Base-by-base conservation (phyloP, 345 rosid genomes). In the Eucalyptus sp. region DNA sequence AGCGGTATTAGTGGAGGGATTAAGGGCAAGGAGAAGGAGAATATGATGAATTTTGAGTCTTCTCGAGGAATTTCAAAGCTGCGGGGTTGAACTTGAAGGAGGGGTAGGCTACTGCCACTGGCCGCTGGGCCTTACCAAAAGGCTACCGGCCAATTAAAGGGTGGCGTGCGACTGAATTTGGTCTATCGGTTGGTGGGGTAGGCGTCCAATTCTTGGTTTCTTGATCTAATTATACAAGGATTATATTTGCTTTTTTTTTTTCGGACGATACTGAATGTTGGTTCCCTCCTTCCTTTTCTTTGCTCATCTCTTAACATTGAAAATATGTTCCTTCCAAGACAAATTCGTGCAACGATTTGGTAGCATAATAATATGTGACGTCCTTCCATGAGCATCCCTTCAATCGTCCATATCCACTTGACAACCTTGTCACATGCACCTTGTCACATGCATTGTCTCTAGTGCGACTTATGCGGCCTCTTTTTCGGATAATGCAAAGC, bases 81-180 rank as follows among this genome's bases (percentile, higher is more conserved):
- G 13, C 43, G 58, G 54, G 43, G 25, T 44, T 58, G 50, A 87
- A 62, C 33, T 62, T 7, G 88, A 91, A 89, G 87, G 86, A 60
- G 91, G 66, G 92, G 89, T 94, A 91, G 95, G 95, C 94, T 86
- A 92, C 96, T 93, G 90, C 94, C 91, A 86, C 50, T 44, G 86
- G 56, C 16, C 84, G 44, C 4, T 76, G 84, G 84, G 84, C 84
- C 22, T 13, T 76, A 92, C 95, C 96, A 92, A 92, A 92, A 92
- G 91, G 33, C 92, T 89, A 95, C 95, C 95, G 86, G 94, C 93
- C 90, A 90, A 41, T 68, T 86, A 89, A 27, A 88, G 86, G 88
- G 89, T 64, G 88, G 52, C 68, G 54, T 88, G 58, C 49, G 86
- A 50, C 66, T 49, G 85, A 24, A 33, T 52, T 37, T 90, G 84